Percentiles rank a stretch among this genome's conserved stretches.
Evolutionary conservation across 169 alveolate genomes (phyloP).

Genomic region (Cryptosporidium xiaoi): DNA sequence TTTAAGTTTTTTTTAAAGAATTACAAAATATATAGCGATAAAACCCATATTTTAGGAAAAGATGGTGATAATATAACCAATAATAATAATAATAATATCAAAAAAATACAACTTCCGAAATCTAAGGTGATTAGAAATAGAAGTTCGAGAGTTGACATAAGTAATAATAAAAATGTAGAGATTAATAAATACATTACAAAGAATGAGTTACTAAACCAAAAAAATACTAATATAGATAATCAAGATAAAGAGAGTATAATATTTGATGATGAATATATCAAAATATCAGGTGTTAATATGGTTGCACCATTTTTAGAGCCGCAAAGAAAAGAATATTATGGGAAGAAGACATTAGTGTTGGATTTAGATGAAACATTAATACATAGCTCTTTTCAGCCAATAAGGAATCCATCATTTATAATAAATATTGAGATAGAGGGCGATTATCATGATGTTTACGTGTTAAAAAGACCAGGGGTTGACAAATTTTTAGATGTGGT

Average conservation of each 20-base stretch:
- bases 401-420: conserved; percentile 76
- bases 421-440: conserved; percentile 82
- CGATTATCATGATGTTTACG: conserved; percentile 81
- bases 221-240: not conserved
- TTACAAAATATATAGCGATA: not conserved
- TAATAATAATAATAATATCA: not conserved
- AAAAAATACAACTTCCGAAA: not conserved
- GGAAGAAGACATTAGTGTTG: conserved; percentile 81
- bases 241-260: conserved; percentile 24
- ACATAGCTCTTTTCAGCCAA: conserved; percentile 79
- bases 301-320: conserved; percentile 68
- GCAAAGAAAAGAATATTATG: conserved; percentile 58
- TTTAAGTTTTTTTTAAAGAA: not conserved
- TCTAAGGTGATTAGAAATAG: not conserved
- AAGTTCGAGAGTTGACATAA: not conserved
- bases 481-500: conserved; percentile 81
- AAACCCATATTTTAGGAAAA: not conserved
- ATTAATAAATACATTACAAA: not conserved
- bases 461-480: conserved; percentile 85
- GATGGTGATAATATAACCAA: not conserved
- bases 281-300: conserved; percentile 1
- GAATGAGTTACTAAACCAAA: not conserved
- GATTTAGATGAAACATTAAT: conserved; percentile 84
- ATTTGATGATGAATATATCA: conserved; percentile 26
- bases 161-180: not conserved